Conservation (phyloP, 2,329 filamentous ascomycete species). For the Plenodomus biglobosus region DNA sequence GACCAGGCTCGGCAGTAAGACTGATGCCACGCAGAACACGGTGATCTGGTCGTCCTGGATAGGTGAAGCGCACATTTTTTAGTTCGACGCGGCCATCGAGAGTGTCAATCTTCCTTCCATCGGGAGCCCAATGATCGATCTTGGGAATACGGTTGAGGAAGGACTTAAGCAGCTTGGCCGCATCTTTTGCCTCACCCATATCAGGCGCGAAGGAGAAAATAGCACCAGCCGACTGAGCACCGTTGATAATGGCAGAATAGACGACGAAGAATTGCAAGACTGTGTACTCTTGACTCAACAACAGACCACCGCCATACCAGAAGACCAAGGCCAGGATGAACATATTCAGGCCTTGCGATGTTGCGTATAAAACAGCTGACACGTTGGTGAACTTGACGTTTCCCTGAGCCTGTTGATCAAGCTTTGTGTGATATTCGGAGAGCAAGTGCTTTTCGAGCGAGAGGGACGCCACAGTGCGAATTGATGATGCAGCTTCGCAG, state of each 20-base stretch:
- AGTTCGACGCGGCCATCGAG: slow-evolving; percentile 75
- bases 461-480: slow-evolving; percentile 90
- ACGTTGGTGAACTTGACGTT: slow-evolving; percentile 74
- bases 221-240: slow-evolving; percentile 85
- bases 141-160: slow-evolving; percentile 80
- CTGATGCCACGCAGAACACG: slow-evolving; percentile 87
- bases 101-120: slow-evolving; percentile 56
- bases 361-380: slow-evolving; percentile 78
- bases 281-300: slow-evolving; percentile 53
- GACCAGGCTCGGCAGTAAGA: slow-evolving; percentile 70
- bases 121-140: slow-evolving; percentile 57
- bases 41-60: slow-evolving; percentile 86
- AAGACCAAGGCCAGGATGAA: slow-evolving; percentile 43
- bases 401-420: slow-evolving; percentile 67
- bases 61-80: slow-evolving; percentile 89
- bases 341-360: slow-evolving; percentile 73
- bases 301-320: slow-evolving; percentile 42
- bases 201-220: slow-evolving; percentile 95
- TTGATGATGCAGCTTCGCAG: slow-evolving; percentile 90
- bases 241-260: slow-evolving; percentile 85
- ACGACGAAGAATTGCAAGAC: slow-evolving; percentile 93
- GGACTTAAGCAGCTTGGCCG: slow-evolving; percentile 75
- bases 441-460: slow-evolving; percentile 85
- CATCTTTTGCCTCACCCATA: slow-evolving; percentile 92
- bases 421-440: slow-evolving; percentile 67